Percentiles rank a stretch among this genome's conserved stretches.
Conservation (phyloP, 2,329 filamentous ascomycete species). For the Xylariaceae sp. region DNA sequence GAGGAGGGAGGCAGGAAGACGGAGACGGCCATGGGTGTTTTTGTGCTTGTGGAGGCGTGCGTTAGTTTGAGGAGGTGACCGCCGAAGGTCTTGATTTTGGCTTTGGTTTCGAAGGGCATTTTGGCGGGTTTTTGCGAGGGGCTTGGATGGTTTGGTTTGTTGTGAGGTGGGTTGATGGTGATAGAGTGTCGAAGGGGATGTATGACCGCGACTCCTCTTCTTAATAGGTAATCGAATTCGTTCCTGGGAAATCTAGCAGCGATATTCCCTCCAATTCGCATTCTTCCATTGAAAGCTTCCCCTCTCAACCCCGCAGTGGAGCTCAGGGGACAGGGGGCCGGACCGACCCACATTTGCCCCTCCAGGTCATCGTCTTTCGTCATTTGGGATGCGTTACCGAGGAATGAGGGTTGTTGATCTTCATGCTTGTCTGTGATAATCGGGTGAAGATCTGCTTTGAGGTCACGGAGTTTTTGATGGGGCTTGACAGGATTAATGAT, state of each 20-base stretch:
- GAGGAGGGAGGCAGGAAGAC: slow-evolving; percentile 78
- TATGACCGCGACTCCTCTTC: not conserved
- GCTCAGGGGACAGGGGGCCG: not conserved
- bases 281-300: not conserved
- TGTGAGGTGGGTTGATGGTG: not conserved
- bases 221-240: no score
- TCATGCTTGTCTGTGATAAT: no score
- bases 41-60: slow-evolving; percentile 72
- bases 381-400: not conserved
- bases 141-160: not conserved
- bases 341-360: not conserved
- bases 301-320: not conserved
- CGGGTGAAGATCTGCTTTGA: no score
- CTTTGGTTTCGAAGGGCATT: slow-evolving; percentile 86
- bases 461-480: no score
- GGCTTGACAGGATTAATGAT: no score
- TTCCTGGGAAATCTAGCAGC: no score
- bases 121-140: slow-evolving; percentile 21
- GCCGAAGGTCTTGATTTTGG: slow-evolving; percentile 85
- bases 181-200: not conserved
- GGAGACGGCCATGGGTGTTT: slow-evolving; percentile 87
- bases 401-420: no score
- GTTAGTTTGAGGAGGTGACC: slow-evolving; percentile 92
- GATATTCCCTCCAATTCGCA: no score
- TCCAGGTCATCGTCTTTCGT: not conserved